Base-by-base conservation (phyloP, 106 monocot species). In the Dendrobium catenatum region DNA sequence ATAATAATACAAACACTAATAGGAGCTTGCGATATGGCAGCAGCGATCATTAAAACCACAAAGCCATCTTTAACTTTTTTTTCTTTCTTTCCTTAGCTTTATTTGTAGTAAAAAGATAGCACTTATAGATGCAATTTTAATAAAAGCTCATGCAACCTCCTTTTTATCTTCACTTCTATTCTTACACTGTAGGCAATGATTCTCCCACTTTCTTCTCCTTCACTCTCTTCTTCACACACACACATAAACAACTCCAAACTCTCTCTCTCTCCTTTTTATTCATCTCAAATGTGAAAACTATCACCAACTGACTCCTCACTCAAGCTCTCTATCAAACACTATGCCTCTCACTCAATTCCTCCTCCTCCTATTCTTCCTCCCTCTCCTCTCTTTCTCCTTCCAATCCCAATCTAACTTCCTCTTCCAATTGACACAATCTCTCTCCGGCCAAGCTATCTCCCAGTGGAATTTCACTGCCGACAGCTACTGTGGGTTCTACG, bases 341-440 rank as follows among this genome's bases (percentile, higher is more conserved):
- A 86, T 87, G 89, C 43, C 82, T 72, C 68, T 78, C 70, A 40
- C 22, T 54, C 48, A 66, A 46, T 27, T 80, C 75, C 43, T 74
- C 78, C 43, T 79, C 81, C 9, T 73, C 58, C 31, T 72, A 81
- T 55, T 54, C 17, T 81, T 70, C 73, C 37, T 78, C 49, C n/a
- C 80, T 72, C 37, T 26, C n/a, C 2, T 76, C 33, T 16, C 40
- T 6, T 24, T 29, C 64, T 75, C 85, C 31, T 9, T 75, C 27
- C 77, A 44, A 27, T 37, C 87, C 80, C 90, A 94, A 78, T 79
- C 82, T 44, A 15, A 6, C 86, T 94, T 88, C 81, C 83, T 98
- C 76, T 79, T 86, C 56, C 86, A 87, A 55, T 88, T 94, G 87
- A 87, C 89, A 42, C 79, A 82, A 16, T 86, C 87, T 61, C 91